Base-by-base conservation (phyloP, 192 early-diverging fungal species). In the Cetraspora pellucida region DNA sequence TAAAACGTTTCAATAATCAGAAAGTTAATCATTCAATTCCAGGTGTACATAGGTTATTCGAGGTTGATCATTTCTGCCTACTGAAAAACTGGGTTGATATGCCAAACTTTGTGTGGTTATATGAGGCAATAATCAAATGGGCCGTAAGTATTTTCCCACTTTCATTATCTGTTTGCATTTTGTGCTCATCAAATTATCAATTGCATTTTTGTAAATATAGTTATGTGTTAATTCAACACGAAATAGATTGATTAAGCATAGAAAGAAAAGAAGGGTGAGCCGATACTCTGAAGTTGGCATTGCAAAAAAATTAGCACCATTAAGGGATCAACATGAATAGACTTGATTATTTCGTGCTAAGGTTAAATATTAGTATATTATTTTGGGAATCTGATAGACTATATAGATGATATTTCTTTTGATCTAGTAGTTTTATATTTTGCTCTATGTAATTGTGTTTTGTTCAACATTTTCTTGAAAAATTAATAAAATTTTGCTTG, bases 221-320 rank as follows among this genome's bases (percentile, higher is more conserved):
- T 49, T 74, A 74, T 46, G 72, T n/a, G 43, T 74, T 74, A 61
- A 74, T 74, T 74, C 72, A 44, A 74, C 71, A 54, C 71, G 71
- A 58, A 58, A 73, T 54, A 54, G 54, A 58, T 73, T 73, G 71
- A 73, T 73, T 54, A 54, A 54, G 30, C 71, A 73, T 73, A 58
- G 71, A 73, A 73, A 73, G 71, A 73, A 73, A 73, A 55, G 58
- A 74, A 74, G 72, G 58, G 44, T 72, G 25, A 55, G 47, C 25
- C 72, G 58, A 74, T 74, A 74, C 72, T 74, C 72, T 61, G 72
- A 74, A 61, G 43, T 49, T 61, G 37, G 58, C 2, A 74, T 74
- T 0, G 72, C 72, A 11, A 74, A 74, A 69, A 61, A 74, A 74
- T 72, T 72, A 57, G 54, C 71, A 57, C 52, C 71, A 58, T 72